Base-by-base conservation (phyloP, 371 early-diverging fungal species). In the Cladochytrium tenue region DNA sequence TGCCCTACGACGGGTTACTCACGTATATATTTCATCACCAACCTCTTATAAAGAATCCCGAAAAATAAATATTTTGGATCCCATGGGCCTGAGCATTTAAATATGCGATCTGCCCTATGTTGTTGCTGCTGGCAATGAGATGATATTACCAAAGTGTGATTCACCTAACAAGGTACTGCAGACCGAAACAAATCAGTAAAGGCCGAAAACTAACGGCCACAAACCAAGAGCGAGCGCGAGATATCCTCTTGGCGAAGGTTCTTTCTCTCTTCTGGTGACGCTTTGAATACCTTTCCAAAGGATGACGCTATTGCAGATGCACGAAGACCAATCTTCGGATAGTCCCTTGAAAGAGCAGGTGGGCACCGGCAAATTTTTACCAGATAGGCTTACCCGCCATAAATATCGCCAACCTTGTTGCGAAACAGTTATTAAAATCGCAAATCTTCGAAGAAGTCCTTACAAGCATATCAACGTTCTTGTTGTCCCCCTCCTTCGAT, bases 51-150 rank as follows among this genome's bases (percentile, higher is more conserved):
- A 95, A 97, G 75, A 90, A 95, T 32, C 98, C 98, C 63, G 93
- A 93, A 82, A 97, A 97, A 78, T 95, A 97, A 51, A 97, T 96
- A 53, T 80, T 53, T 67, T 82, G 87, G 63, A 96, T 83, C n/a
- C 89, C 91, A 78, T 97, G 95, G 28, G 90, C 89, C 69, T 92
- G 88, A 2, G 98, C 98, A 72, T 94, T 95, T 64, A 97, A 77
- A 72, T 95, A 96, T 0, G 96, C 98, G 56, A 97, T 96, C 79
- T 97, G 98, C 20, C 96, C 96, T 82, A 97, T 93, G 75, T 95
- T 96, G 81, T 97, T 97, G 74, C 94, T 94, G 66, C 95, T 90
- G 91, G 95, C 93, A 79, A 87, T 43, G 13, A 43, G 43, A 43
- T 94, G 35, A 62, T 53, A 1, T 60, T 31, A 52, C 5, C 7